Percentiles rank a stretch among this genome's conserved stretches.
Evolutionary conservation across 2,329 filamentous ascomycete species (phyloP).

Genomic region (Ceratocystis albifundus): DNA sequence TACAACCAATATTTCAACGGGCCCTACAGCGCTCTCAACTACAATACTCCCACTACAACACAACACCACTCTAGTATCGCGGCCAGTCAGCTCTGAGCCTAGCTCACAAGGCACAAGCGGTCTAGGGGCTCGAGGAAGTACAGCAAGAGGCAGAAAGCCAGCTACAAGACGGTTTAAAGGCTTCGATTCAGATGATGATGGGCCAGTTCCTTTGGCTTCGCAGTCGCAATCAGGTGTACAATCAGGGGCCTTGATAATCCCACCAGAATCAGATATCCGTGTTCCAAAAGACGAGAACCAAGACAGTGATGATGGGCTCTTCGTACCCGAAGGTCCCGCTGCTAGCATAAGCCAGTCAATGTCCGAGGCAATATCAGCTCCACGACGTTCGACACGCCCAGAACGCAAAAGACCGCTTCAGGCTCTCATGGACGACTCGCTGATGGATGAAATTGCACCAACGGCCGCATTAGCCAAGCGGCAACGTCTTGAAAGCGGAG

Average conservation of each 20-base stretch:
- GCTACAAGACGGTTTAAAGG: constrained; percentile 56
- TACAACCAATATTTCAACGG: constrained; percentile 17
- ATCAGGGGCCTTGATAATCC: constrained; percentile 21
- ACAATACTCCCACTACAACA: not conserved
- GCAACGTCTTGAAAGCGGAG: constrained; percentile 53
- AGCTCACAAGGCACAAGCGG: not conserved
- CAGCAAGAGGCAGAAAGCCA: constrained; percentile 33
- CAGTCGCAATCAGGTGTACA: constrained; percentile 9
- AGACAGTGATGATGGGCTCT: constrained; percentile 39
- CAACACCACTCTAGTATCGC: not conserved
- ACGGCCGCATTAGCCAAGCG: constrained; percentile 68
- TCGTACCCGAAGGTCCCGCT: constrained; percentile 42
- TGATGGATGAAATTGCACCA: constrained; percentile 63
- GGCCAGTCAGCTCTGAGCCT: constrained; percentile 1
- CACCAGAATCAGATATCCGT: constrained; percentile 16
- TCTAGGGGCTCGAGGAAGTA: constrained; percentile 21
- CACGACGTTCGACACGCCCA: constrained; percentile 18
- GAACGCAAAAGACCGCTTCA: constrained; percentile 39
- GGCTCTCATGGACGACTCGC: constrained; percentile 36
- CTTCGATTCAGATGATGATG: constrained; percentile 44
- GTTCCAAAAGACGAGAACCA: constrained; percentile 15
- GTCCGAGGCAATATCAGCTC: constrained; percentile 25
- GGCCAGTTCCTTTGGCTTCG: constrained; percentile 23
- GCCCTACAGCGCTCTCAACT: not conserved
- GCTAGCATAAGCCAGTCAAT: constrained; percentile 24